A percentile compares a stretch with the other conserved stretches of the same genome.
These are phyloP conservation scores for Dendrobium nobile DNA, from an alignment of 106 monocot genomes.

Conservation along the genomic window DNA sequence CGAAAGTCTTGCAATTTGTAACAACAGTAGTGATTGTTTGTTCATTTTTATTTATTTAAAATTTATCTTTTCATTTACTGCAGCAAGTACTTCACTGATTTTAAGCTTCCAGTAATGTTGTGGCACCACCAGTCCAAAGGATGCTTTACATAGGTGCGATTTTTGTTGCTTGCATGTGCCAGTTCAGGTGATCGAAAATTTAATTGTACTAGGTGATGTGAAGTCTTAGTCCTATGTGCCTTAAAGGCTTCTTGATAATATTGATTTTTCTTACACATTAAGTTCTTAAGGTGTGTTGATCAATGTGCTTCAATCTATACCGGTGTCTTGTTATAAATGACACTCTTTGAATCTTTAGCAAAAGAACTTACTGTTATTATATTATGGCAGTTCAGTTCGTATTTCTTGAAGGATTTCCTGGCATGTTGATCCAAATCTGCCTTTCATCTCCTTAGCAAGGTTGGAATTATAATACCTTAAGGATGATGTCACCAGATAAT, in stretches of 20 bases:
- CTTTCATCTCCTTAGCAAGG: conserved; percentile 98
- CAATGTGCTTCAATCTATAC: background rate
- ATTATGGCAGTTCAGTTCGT: conserved; percentile 90
- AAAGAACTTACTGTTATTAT: conserved; percentile 18
- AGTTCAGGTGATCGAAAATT: conserved; percentile 66
- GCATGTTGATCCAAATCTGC: conserved; percentile 80
- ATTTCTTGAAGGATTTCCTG: conserved; percentile 84
- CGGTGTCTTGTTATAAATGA: background rate
- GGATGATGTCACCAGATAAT: conserved; percentile 94
- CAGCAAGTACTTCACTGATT: conserved; percentile 80
- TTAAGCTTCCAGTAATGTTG: conserved; percentile 76
- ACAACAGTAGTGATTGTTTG: background rate
- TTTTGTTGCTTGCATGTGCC: conserved; percentile 98
- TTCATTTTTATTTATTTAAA: background rate
- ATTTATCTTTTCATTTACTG: background rate
- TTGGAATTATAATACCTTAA: conserved; percentile 87
- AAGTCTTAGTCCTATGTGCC: background rate
- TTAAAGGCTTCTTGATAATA: background rate
- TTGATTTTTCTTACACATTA: background rate
- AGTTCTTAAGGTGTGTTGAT: background rate
- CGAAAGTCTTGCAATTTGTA: background rate
- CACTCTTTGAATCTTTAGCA: background rate
- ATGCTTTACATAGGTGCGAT: conserved; percentile 84
- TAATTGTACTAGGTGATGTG: background rate
- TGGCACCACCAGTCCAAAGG: conserved; percentile 70